Percentiles rank a stretch among this genome's conserved stretches.
These are phyloP conservation scores for Peronosclerospora sorghi DNA, from an alignment of 352 stramenopile genomes.

Conservation along the genomic window DNA sequence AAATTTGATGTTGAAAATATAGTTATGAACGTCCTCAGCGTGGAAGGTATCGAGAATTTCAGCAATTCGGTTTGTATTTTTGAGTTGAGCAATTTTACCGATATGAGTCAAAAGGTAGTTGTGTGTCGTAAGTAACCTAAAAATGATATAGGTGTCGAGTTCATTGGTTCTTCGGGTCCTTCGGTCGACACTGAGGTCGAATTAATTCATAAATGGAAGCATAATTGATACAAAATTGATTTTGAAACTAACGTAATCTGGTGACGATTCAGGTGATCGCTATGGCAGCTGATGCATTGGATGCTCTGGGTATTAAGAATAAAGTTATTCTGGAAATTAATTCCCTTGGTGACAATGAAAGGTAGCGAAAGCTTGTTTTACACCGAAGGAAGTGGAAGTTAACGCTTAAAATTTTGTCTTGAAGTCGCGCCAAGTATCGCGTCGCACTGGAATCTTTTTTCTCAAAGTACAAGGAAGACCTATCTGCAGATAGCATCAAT, in stretches of 20 bases:
- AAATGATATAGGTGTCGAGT: slow-evolving; percentile 51
- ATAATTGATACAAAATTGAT: too few relatives aligned
- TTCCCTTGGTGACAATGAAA: slow-evolving; percentile 70
- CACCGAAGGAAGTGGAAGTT: neutral
- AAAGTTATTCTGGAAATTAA: slow-evolving; percentile 73
- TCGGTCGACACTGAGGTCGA: slow-evolving; percentile 72
- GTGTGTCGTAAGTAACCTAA: slow-evolving; percentile 1
- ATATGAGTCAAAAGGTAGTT: neutral
- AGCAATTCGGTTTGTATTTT: slow-evolving; percentile 69
- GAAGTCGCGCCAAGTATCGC: slow-evolving; percentile 59
- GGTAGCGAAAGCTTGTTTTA: slow-evolving; percentile 16
- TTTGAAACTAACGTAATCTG: neutral
- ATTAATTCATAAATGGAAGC: neutral
- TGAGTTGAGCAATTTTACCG: neutral
- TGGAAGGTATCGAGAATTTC: slow-evolving; percentile 79
- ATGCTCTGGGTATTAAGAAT: slow-evolving; percentile 37
- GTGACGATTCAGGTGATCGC: slow-evolving; percentile 45
- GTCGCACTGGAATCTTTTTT: slow-evolving; percentile 57
- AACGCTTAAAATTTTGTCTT: neutral
- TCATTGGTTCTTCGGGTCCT: slow-evolving; percentile 60
- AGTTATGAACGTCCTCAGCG: slow-evolving; percentile 83
- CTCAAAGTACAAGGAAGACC: slow-evolving; percentile 37
- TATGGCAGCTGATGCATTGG: slow-evolving; percentile 55
- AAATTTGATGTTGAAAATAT: neutral
- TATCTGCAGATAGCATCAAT: slow-evolving; percentile 67